Evolutionary conservation across 257 asterid genomes (phyloP).

Genomic region (Plantago ovata): DNA sequence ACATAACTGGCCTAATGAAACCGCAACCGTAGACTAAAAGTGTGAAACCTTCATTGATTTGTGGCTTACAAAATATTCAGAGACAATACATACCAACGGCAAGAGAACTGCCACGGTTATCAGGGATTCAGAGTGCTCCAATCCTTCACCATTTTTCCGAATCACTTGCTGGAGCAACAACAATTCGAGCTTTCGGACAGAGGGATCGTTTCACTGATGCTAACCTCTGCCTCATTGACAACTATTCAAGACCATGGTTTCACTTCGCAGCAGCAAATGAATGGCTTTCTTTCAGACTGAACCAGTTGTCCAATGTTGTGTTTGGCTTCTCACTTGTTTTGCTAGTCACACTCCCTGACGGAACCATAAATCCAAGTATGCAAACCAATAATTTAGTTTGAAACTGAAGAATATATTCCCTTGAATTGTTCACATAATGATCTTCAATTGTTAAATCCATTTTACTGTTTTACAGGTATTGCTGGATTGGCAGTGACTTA

Average conservation of each 20-base stretch:
- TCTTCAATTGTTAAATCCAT: background rate
- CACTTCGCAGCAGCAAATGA: conserved; percentile 83
- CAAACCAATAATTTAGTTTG: background rate
- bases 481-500: conserved; percentile 95
- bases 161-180: conserved; percentile 83
- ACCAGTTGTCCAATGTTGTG: conserved; percentile 75
- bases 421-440: too few species aligned
- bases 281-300: conserved; percentile 44
- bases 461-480: conserved; percentile 48
- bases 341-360: conserved; percentile 87
- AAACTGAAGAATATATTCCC: too few species aligned
- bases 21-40: background rate
- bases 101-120: conserved; percentile 82
- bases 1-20: background rate
- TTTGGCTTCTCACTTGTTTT: conserved; percentile 77
- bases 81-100: conserved; percentile 92
- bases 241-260: conserved; percentile 87
- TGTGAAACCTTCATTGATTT: background rate
- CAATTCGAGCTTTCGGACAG: conserved; percentile 79
- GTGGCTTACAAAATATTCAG: conserved; percentile 34
- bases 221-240: conserved; percentile 71
- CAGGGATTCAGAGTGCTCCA: conserved; percentile 80
- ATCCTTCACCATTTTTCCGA: conserved; percentile 91
- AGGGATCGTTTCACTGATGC: conserved; percentile 57
- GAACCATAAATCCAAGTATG: conserved; percentile 85